A percentile compares a stretch with the other conserved stretches of the same genome.
phyloP scores from a whole-genome alignment of 805 yeast species.

The Candida berthetii region DNA sequence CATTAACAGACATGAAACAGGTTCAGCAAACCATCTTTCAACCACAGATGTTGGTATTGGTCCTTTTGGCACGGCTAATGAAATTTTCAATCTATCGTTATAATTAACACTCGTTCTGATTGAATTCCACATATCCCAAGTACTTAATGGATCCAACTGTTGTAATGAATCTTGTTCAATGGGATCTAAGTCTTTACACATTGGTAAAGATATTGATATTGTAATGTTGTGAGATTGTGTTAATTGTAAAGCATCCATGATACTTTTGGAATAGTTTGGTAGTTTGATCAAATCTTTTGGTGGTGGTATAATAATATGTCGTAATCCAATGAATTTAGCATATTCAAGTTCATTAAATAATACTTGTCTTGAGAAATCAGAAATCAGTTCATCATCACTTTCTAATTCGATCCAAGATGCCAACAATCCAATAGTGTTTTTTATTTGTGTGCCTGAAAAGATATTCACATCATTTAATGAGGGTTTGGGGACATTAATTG shows the following conservation, averaged over 20 bases:
- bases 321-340: conserved; percentile 53
- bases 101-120: conserved; percentile 51
- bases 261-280: conserved; percentile 40
- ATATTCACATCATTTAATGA: conserved; percentile 33
- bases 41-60: conserved; percentile 43
- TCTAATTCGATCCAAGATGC: conserved; percentile 72
- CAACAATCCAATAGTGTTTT: conserved; percentile 44
- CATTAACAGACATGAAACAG: conserved; percentile 49
- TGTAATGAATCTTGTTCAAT: conserved; percentile 12
- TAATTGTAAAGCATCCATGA: conserved; percentile 25
- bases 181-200: conserved; percentile 36
- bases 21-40: conserved; percentile 65
- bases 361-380: conserved; percentile 51
- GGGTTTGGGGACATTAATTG: conserved; percentile 33
- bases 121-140: conserved; percentile 75
- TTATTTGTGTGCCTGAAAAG: conserved; percentile 34
- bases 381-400: conserved; percentile 38
- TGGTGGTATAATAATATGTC: conserved; percentile 53
- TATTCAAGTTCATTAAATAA: conserved; percentile 51
- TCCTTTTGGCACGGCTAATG: conserved; percentile 65
- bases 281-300: conserved; percentile 52
- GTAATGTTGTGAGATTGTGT: conserved; percentile 19
- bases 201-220: conserved; percentile 41
- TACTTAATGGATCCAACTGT: conserved; percentile 46
- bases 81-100: conserved; percentile 54